Evolutionary conservation across 2,329 filamentous ascomycete genomes (phyloP).

Genomic region (Cercospora nicotianae): DNA sequence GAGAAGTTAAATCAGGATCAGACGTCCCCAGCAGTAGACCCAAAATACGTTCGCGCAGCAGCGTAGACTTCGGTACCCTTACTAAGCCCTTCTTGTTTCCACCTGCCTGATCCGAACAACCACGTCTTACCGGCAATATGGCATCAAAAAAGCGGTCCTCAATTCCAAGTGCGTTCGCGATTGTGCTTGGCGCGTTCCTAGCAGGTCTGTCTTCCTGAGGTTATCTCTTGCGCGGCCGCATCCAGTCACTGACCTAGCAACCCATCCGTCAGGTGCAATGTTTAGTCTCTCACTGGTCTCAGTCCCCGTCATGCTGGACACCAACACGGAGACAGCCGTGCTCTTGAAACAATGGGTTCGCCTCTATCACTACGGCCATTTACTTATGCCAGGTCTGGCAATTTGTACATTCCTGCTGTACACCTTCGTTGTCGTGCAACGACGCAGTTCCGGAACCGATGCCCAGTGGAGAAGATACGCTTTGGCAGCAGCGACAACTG

Average conservation of each 20-base stretch:
- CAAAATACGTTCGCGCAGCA: neutral
- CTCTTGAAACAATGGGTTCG: neutral
- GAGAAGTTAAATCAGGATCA: neutral
- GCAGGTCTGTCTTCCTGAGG: neutral
- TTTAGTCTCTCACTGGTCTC: conserved; percentile 8
- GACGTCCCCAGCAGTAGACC: neutral
- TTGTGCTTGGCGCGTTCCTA: neutral
- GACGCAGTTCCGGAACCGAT: neutral
- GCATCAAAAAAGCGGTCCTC: neutral
- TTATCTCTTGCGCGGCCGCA: neutral
- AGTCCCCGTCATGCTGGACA: conserved; percentile 12
- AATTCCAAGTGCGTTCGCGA: neutral
- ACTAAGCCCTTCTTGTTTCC: neutral
- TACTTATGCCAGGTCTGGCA: neutral
- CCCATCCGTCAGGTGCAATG: conserved; percentile 3
- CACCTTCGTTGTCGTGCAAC: neutral
- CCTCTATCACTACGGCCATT: neutral
- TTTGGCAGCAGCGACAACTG: neutral
- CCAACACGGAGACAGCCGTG: neutral
- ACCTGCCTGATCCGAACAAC: neutral
- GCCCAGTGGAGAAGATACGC: neutral
- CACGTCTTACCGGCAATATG: neutral
- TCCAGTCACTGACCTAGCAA: neutral
- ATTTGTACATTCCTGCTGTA: neutral
- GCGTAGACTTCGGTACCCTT: neutral